A percentile compares a stretch with the other conserved stretches of the same genome.
phyloP scores from a whole-genome alignment of 163 green algal genomes.

The Volvox carteri region DNA sequence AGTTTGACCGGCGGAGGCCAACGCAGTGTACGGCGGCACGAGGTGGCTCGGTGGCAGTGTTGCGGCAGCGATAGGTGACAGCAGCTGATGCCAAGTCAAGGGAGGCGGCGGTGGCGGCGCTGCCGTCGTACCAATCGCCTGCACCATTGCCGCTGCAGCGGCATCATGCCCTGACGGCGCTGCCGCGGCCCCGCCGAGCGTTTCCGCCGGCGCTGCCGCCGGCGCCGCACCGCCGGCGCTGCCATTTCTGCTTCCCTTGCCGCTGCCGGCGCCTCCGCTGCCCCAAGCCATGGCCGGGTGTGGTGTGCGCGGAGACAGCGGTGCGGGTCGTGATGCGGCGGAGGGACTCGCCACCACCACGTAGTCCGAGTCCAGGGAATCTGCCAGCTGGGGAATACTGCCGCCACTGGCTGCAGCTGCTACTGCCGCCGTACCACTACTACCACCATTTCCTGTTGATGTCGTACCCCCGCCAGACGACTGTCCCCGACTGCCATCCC shows the following conservation, averaged over 20 bases:
- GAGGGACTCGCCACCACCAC: slow-evolving; percentile 60
- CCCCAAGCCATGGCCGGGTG: slow-evolving; percentile 27
- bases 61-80: slow-evolving; percentile 32
- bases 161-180: not conserved
- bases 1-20: not conserved
- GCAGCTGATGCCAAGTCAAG: slow-evolving; percentile 18
- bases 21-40: not conserved
- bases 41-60: not conserved
- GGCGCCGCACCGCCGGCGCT: slow-evolving; percentile 10
- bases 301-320: slow-evolving; percentile 12
- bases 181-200: too few species aligned
- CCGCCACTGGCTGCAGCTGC: not conserved
- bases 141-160: not conserved
- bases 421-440: too few species aligned
- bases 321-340: not conserved
- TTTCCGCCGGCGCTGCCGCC: slow-evolving; percentile 10
- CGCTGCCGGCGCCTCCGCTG: not conserved
- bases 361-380: slow-evolving; percentile 61
- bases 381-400: slow-evolving; percentile 10
- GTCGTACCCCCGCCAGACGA: too few species aligned
- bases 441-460: too few species aligned
- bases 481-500: too few species aligned
- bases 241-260: slow-evolving; percentile 4
- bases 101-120: not conserved
- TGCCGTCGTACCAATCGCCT: slow-evolving; percentile 21